Percentiles rank a stretch among this genome's conserved stretches.
These are phyloP conservation scores for Plasmodium gonderi DNA, from an alignment of 169 alveolate species.

Conservation along the genomic window DNA sequence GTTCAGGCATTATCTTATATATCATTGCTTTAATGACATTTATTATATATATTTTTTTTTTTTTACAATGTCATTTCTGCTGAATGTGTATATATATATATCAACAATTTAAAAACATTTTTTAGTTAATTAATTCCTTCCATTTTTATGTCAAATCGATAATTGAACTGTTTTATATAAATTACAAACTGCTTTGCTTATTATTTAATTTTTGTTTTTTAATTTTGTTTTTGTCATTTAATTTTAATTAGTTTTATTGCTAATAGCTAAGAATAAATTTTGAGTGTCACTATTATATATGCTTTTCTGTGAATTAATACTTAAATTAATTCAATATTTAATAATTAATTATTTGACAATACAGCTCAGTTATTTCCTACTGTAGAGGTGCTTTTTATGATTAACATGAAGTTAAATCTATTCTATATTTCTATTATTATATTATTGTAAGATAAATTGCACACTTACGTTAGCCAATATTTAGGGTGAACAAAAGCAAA, in stretches of 20 bases:
- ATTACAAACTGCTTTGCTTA: neutral
- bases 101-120: neutral
- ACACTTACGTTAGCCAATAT: too few species aligned
- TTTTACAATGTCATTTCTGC: neutral
- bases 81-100: neutral
- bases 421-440: too few species aligned
- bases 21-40: neutral
- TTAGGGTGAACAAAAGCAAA: too few species aligned
- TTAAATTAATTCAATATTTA: neutral
- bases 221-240: neutral
- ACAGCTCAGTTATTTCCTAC: neutral
- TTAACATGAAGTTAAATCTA: too few species aligned
- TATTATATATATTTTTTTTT: neutral
- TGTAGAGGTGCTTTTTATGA: too few species aligned
- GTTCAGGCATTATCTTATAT: neutral
- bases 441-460: too few species aligned
- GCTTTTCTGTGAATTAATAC: neutral
- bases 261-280: neutral
- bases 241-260: neutral
- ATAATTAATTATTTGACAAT: neutral
- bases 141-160: neutral
- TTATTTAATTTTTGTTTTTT: neutral
- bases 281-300: neutral
- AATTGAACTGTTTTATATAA: neutral
- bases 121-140: neutral